Base-by-base conservation (phyloP, 2,329 filamentous ascomycete genomes). In the Aspergillus fumigatiaffinis region DNA sequence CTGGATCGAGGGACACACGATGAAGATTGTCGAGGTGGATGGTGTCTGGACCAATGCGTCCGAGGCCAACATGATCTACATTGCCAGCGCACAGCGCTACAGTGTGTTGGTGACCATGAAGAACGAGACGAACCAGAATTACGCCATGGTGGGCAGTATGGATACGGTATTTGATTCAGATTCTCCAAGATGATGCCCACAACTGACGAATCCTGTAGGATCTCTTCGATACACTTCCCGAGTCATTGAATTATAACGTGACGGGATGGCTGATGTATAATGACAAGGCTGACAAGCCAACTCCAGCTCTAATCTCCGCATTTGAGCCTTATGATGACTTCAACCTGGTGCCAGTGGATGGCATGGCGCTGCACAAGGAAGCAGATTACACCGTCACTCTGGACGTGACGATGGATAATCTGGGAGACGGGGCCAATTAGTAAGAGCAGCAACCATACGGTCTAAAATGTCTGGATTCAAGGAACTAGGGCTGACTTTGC, bases 21-120 rank as follows among this genome's bases (percentile, higher is more conserved):
- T 90, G 75, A 82, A 77, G 23, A 84, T 90, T 53, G 80, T 91
- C 29, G 87, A 90, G 69, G 84, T 90, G 1, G 88, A 91, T 66
- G 88, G 87, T 12, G 78, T 89, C 17, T 90, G 87, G 63, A 84
- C 81, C 1, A 78, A 88, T 59, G 78, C 79, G 0, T 74, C 80
- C 1, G 80, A 82, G 58, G 82, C 86, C 0, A 77, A 82, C 20
- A 82, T 83, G 79, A 79, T 90, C n/a, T 90, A 89, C 61, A 62
- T 91, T 6, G 77, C 83, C 25, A 82, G 86, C 14, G 88, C 86
- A 0, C 88, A 91, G 70, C 81, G 88, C 9, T 79, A 79, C 63
- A 72, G 74, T 26, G 70, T 82, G 1, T 64, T 82, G 4, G 58
- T 82, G 20, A 89, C 83, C 0, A 86, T 85, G 8, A 85, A 81